Evolutionary conservation across 805 yeast species (phyloP), one percentile per base, ranked within the genome.

Genomic region (Danielia oregonensis): DNA sequence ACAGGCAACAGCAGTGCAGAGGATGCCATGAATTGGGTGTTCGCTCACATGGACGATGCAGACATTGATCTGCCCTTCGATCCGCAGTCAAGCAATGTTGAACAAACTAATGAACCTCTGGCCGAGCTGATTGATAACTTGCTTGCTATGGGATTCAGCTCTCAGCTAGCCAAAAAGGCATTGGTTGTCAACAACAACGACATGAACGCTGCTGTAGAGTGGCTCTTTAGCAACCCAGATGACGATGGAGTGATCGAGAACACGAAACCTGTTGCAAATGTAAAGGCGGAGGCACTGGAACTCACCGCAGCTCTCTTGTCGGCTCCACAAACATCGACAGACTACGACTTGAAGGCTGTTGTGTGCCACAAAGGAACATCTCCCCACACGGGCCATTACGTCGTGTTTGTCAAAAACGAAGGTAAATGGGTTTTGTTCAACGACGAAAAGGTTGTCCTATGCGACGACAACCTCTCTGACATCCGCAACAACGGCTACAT

Each of bases 301-400:
- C 49, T 51, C 32, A 40, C 23, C 5, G 25, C 43, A 18, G 30
- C 39, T 21, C 44, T 56, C 17, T 26, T 34, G 15, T 26, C 33
- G 18, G 31, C 43, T 5, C 29, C 35, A 2, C 26, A 33, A 5
- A 28, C 53, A 2, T 43, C 46, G 8, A 51, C 72, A 1, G 39
- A 46, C 11, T 87, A 81, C 51, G 42, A 48, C 4, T 57, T 89
- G 30, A 66, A 71, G 28, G 82, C 83, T 0, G 81, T 85, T 4
- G 68, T 89, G 11, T 87, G 96, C 54, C 97, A 88, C 57, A 89
- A 88, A 56, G 97, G 97, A 6, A 69, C 78, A 2, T 82, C 95
- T 9, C 82, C 86, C 1, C 96, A 89, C 46, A 85, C 95, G 0
- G 96, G 96, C 1, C 97, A 88, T 56, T 88, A 88, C 57, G 96